Conservation (phyloP, 805 yeast genomes). For the Barnettozyma salicaria region DNA sequence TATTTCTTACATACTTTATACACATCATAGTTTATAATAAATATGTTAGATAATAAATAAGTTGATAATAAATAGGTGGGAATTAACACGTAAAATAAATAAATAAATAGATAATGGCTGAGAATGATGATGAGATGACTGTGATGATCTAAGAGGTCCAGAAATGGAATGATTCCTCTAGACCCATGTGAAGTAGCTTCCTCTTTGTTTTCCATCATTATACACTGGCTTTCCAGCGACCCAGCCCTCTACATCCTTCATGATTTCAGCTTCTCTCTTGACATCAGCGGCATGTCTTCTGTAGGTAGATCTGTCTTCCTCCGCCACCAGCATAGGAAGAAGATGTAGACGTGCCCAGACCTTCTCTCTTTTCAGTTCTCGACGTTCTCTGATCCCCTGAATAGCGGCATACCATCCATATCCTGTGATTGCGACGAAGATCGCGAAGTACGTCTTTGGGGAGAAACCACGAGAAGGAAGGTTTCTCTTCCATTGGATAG, state of each 20-base stretch:
- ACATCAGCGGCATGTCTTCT: slow-evolving; percentile 63
- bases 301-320: slow-evolving; percentile 71
- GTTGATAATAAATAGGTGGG: background rate
- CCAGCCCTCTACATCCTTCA: slow-evolving; percentile 60
- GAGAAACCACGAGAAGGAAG: slow-evolving; percentile 82
- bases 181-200: slow-evolving; percentile 31
- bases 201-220: slow-evolving; percentile 34
- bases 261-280: slow-evolving; percentile 62
- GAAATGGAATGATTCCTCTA: too few relatives aligned
- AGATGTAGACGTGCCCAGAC: slow-evolving; percentile 71
- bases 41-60: background rate
- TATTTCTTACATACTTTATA: too few relatives aligned
- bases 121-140: background rate
- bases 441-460: slow-evolving; percentile 64
- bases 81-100: slow-evolving; percentile 8
- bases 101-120: background rate
- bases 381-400: slow-evolving; percentile 65
- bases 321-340: slow-evolving; percentile 72
- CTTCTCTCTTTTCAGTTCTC: slow-evolving; percentile 70
- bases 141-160: too few relatives aligned
- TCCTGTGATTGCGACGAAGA: slow-evolving; percentile 55
- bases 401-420: slow-evolving; percentile 67
- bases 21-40: slow-evolving; percentile 2
- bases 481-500: slow-evolving; percentile 85
- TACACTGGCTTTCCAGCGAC: slow-evolving; percentile 45